phyloP scores from a whole-genome alignment of 179 eudicot species.

The Nepenthes alata region DNA sequence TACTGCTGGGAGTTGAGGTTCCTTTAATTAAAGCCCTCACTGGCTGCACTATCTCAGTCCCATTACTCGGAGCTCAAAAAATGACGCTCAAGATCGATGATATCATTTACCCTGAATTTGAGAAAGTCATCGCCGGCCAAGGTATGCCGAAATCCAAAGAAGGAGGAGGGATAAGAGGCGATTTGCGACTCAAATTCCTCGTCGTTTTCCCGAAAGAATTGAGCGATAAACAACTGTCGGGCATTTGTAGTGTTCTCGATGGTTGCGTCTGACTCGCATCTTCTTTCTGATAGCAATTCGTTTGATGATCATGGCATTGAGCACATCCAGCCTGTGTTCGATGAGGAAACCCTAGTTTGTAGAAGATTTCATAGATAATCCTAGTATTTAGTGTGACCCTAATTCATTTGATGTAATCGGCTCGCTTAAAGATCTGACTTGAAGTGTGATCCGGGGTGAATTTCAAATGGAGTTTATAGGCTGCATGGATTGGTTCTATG shows the following conservation, averaged over 20 bases:
- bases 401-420: too few relatives aligned
- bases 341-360: too few relatives aligned
- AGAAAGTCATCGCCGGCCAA: constrained; percentile 44
- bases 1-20: constrained; percentile 59
- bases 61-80: constrained; percentile 55
- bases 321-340: too few relatives aligned
- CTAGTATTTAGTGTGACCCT: too few relatives aligned
- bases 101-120: constrained; percentile 57
- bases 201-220: constrained; percentile 42
- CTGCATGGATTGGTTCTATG: too few relatives aligned
- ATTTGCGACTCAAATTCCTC: constrained; percentile 47
- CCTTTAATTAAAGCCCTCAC: constrained; percentile 63
- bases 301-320: too few relatives aligned
- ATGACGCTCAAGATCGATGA: constrained; percentile 39
- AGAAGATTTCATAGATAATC: too few relatives aligned
- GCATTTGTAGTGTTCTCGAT: constrained; percentile 30
- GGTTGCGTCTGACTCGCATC: constrained; percentile 11
- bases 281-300: not conserved
- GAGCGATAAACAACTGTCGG: constrained; percentile 32
- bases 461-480: too few relatives aligned
- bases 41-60: constrained; percentile 50
- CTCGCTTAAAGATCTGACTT: too few relatives aligned
- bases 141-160: constrained; percentile 59
- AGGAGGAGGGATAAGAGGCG: constrained; percentile 34
- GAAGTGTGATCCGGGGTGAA: too few relatives aligned